Conservation (phyloP, 768 basidiomycete species). For the Suillus brevipes region DNA sequence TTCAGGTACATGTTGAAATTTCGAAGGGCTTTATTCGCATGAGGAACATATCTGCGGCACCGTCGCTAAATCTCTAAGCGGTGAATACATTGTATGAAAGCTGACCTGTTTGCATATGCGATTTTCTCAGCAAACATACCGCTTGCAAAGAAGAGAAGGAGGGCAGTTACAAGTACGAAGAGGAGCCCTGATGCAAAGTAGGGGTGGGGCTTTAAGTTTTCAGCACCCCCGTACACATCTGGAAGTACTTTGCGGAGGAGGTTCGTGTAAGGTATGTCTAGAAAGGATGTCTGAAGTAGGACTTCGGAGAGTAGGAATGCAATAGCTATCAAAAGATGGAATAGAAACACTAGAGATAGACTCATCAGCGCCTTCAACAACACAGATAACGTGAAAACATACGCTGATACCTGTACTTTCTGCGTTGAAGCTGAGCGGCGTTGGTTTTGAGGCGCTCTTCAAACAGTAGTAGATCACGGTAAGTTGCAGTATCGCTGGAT, state of each 20-base stretch:
- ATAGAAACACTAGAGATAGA: constrained; percentile 64
- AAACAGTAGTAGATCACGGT: constrained; percentile 86
- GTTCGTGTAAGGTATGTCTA: constrained; percentile 61
- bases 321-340: constrained; percentile 66
- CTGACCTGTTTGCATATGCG: constrained; percentile 89
- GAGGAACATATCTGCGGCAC: constrained; percentile 82
- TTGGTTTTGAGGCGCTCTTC: constrained; percentile 97
- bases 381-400: constrained; percentile 28
- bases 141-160: constrained; percentile 93
- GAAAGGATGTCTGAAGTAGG: constrained; percentile 64
- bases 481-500: constrained; percentile 74
- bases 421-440: constrained; percentile 72
- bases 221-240: constrained; percentile 43
- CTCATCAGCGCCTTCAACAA: constrained; percentile 21
- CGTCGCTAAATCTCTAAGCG: constrained; percentile 15
- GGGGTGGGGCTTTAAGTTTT: constrained; percentile 54
- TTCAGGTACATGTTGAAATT: constrained; percentile 98
- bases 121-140: constrained; percentile 97
- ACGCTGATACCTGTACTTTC: constrained; percentile 86
- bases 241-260: constrained; percentile 52
- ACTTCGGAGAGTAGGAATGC: constrained; percentile 75
- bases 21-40: constrained; percentile 88
- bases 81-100: constrained; percentile 12
- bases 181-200: constrained; percentile 80
- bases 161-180: constrained; percentile 86